Percentiles rank a stretch among this genome's conserved stretches.
Evolutionary conservation across 2,329 filamentous ascomycete genomes (phyloP).

Genomic region (Diplocarpon mali): DNA sequence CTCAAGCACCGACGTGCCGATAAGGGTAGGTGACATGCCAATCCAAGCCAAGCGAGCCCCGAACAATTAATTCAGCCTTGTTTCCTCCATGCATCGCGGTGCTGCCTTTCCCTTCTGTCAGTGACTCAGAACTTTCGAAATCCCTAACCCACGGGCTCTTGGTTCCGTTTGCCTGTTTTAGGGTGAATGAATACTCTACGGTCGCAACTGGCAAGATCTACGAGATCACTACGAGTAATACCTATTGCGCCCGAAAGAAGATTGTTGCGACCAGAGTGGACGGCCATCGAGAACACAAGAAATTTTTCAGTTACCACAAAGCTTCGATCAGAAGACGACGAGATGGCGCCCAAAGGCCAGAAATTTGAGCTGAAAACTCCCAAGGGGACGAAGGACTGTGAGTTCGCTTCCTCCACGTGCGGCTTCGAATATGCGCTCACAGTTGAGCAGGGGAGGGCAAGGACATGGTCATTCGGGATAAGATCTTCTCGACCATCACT

Average conservation of each 20-base stretch:
- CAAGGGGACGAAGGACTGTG: conserved; percentile 83
- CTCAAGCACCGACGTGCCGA: no score
- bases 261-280: conserved; percentile 9
- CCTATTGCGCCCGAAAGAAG: conserved; percentile 1
- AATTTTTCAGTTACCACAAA: conserved; percentile 17
- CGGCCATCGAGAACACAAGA: conserved; percentile 10
- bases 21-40: no score
- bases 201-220: conserved; percentile 20
- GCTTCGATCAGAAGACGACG: conserved; percentile 13
- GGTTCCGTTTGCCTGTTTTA: conserved; percentile 9
- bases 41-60: no score
- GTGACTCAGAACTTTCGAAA: conserved; percentile 23
- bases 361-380: conserved; percentile 73
- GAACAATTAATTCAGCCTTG: background rate
- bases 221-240: conserved; percentile 22
- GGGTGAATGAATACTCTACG: conserved; percentile 24
- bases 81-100: no score
- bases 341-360: conserved; percentile 31
- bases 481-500: conserved; percentile 66
- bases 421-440: conserved; percentile 9
- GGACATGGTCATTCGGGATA: conserved; percentile 71
- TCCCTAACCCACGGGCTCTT: conserved; percentile 6
- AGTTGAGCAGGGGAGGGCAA: conserved; percentile 48
- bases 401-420: conserved; percentile 9
- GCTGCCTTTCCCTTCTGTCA: conserved; percentile 15